A percentile compares a stretch with the other conserved stretches of the same genome.
These are phyloP conservation scores for Rhizopus delemar DNA, from an alignment of 371 early-diverging fungal species.

Conservation along the genomic window DNA sequence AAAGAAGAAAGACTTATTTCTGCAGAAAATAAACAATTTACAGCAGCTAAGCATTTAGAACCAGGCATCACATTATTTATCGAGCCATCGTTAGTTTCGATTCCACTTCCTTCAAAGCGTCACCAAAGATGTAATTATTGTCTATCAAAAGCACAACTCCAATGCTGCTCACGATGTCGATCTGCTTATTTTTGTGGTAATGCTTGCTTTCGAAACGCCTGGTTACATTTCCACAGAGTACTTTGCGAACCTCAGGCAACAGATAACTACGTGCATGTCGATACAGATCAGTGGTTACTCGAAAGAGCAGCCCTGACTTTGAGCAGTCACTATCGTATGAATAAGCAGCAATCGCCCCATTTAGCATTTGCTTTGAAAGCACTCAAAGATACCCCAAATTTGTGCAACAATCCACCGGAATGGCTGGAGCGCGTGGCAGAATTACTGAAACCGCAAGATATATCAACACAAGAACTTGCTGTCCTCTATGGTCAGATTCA, in stretches of 20 bases:
- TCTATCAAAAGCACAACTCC: constrained; percentile 38
- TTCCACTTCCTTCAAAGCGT: constrained; percentile 44
- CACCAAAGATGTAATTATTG: constrained; percentile 49
- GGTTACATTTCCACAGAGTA: constrained; percentile 48
- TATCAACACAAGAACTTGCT: constrained; percentile 19
- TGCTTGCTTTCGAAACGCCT: constrained; percentile 49
- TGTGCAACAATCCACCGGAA: constrained; percentile 2
- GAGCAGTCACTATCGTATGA: constrained; percentile 50
- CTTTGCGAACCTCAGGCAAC: constrained; percentile 42
- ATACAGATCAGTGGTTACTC: constrained; percentile 47
- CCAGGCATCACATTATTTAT: constrained; percentile 32
- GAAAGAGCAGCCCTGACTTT: constrained; percentile 46
- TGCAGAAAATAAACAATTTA: constrained; percentile 9
- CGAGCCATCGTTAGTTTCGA: constrained; percentile 37
- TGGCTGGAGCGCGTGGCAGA: constrained; percentile 15
- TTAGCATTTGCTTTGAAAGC: constrained; percentile 40
- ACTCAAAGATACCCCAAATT: constrained; percentile 24
- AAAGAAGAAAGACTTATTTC: neutral
- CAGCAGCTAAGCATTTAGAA: constrained; percentile 18
- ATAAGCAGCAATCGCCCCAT: constrained; percentile 46
- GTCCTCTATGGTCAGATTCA: constrained; percentile 22
- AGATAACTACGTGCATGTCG: constrained; percentile 43
- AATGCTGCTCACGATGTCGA: constrained; percentile 50
- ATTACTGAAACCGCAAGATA: constrained; percentile 16
- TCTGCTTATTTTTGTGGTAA: constrained; percentile 54